Evolutionary conservation across 2,329 filamentous ascomycete species (phyloP).

Genomic region (Calonectria pauciramosa): DNA sequence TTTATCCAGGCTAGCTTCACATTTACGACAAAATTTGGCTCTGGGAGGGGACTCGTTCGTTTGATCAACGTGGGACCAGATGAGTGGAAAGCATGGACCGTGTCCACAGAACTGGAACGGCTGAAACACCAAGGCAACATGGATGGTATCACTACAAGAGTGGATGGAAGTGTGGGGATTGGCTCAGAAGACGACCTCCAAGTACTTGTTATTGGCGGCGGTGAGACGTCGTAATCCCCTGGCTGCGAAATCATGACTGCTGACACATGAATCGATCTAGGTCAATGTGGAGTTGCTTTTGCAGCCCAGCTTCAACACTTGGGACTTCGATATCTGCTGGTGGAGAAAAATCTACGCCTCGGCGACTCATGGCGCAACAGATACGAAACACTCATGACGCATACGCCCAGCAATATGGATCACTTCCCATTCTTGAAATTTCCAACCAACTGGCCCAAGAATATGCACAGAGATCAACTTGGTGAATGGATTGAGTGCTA

Average conservation of each 20-base stretch:
- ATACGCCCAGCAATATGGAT: background rate
- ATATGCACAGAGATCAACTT: background rate
- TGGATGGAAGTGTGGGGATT: background rate
- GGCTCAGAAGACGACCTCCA: background rate
- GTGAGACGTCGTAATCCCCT: background rate
- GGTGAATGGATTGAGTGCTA: background rate
- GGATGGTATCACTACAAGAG: background rate
- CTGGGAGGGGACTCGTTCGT: background rate
- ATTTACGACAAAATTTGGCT: background rate
- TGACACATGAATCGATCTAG: background rate
- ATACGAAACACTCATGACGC: background rate
- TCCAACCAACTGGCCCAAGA: background rate
- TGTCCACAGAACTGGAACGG: background rate
- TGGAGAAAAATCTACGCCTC: background rate
- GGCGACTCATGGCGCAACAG: background rate
- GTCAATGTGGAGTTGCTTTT: background rate
- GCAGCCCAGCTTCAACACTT: background rate
- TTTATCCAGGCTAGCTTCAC: background rate
- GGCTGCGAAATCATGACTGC: background rate
- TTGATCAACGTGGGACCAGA: background rate
- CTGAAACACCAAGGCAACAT: background rate
- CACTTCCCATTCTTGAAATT: background rate
- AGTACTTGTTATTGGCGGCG: background rate
- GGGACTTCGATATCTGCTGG: background rate
- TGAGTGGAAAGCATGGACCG: background rate